Base-by-base conservation (phyloP, 2,329 filamentous ascomycete species). In the Ophiostoma novo-ulmi region DNA sequence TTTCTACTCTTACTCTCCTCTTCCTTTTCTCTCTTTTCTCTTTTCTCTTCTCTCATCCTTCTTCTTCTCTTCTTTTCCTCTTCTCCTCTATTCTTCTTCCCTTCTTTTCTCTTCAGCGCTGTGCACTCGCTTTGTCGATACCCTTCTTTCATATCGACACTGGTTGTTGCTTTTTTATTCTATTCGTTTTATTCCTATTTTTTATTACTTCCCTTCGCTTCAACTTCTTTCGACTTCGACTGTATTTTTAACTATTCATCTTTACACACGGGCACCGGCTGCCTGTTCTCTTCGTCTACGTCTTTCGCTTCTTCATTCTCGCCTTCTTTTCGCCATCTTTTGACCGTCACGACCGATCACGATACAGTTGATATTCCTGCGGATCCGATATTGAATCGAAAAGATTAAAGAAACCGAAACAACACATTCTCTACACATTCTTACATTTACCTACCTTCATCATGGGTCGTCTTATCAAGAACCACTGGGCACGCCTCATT, bases 401-500 rank as follows among this genome's bases (percentile, higher is more conserved):
- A 13, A 44, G 17, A 44, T 3, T 6, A 48, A 14, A n/a, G 55
- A 52, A 52, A 52, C 1, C 48, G 5, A 52, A 52, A 20, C 48
- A 17, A 17, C 48, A 52, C n/a, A n/a, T 10, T 55, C 52, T 31
- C 22, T 38, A 38, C 17, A 63, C 6, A 58, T 38, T 26, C 6
- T 22, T 38, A 36, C n/a, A 63, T 31, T 20, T 22, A 22, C 26
- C 36, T 36, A 36, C 22, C 65, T 68, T 67, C 80, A 82, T 75
- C 74, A 99, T 99, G 95, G 95, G 95, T 81, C 95, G 91, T 82
- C 89, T 99, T 79, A 98, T 99, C 84, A 99, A 99, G 87, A 98
- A 98, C 84, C 95, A 99, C 84, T 97, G 93, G 93, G 95, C 93
- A 76, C 91, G 95, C 73, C 89, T 99, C 77, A 95, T 99, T 78